Percentiles rank a stretch among this genome's conserved stretches.
phyloP scores from a whole-genome alignment of 1,284 basidiomycete genomes.

The Marasmius oreades region DNA sequence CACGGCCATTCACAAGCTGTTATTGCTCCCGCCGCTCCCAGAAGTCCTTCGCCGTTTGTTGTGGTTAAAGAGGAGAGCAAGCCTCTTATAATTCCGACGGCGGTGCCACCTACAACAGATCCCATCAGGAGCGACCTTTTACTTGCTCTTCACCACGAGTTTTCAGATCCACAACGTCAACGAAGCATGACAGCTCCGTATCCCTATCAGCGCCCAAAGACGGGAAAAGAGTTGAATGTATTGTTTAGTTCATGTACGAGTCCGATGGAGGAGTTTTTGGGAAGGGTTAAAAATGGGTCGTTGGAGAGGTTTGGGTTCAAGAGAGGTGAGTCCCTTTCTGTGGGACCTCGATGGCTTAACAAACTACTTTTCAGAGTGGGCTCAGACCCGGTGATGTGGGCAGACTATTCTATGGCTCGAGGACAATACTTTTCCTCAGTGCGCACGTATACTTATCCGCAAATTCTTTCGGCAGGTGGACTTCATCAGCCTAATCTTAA shows the following conservation, averaged over 20 bases:
- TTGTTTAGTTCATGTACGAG: not conserved
- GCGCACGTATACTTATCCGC: too few relatives aligned
- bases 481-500: too few relatives aligned
- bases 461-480: too few relatives aligned
- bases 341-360: too few relatives aligned
- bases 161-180: not conserved
- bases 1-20: too few relatives aligned
- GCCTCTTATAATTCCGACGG: not conserved
- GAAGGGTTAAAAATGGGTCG: not conserved
- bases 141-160: not conserved
- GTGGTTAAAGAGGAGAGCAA: not conserved
- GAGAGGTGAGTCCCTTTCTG: not conserved
- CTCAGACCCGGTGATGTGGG: not conserved
- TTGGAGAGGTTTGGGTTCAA: not conserved
- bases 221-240: not conserved
- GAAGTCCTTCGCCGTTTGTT: not conserved
- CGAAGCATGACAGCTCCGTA: not conserved
- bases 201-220: not conserved
- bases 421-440: too few relatives aligned
- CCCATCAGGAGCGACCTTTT: not conserved
- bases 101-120: not conserved
- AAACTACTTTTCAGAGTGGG: not conserved
- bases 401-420: too few relatives aligned
- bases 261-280: not conserved
- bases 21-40: too few relatives aligned